These are phyloP conservation scores for Penicillium verhagenii DNA, from an alignment of 495 filamentous ascomycete genomes.

Conservation along the genomic window DNA sequence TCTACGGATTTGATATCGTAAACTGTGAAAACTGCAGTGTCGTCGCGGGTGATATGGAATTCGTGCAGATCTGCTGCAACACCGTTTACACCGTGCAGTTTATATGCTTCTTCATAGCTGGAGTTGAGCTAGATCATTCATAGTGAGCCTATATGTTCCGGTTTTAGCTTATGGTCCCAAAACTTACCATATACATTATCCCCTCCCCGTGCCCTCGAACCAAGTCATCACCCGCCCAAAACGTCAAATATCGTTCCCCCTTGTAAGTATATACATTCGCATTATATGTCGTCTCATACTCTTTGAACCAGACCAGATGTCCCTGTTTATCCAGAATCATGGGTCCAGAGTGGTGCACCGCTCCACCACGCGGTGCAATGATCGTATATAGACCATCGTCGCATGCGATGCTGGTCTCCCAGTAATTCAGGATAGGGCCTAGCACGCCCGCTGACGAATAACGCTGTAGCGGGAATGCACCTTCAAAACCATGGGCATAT, in stretches of 20 bases:
- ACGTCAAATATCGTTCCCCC: conserved; percentile 46
- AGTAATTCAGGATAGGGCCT: conserved; percentile 40
- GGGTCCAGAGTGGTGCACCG: conserved; percentile 35
- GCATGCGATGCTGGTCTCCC: conserved; percentile 28
- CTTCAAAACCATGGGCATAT: conserved; percentile 36
- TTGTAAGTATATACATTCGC: conserved; percentile 40
- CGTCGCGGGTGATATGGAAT: conserved; percentile 45
- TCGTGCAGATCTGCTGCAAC: conserved; percentile 43
- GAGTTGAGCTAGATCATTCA: conserved; percentile 43
- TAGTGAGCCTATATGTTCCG: not conserved
- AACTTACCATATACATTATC: conserved; percentile 47
- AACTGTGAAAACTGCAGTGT: conserved; percentile 51
- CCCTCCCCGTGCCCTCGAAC: conserved; percentile 50
- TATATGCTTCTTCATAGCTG: conserved; percentile 46
- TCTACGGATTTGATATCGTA: conserved; percentile 45
- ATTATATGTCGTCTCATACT: conserved; percentile 39
- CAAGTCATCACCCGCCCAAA: conserved; percentile 50
- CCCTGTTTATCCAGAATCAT: conserved; percentile 47
- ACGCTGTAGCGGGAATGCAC: conserved; percentile 37
- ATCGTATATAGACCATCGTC: conserved; percentile 40
- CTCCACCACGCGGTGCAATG: conserved; percentile 41
- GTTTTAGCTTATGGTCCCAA: not conserved
- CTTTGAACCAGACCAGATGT: conserved; percentile 42
- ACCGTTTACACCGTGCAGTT: conserved; percentile 33
- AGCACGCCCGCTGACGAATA: conserved; percentile 36